phyloP scores from a whole-genome alignment of 2,329 filamentous ascomycete species.

The Colletotrichum liriopes region DNA sequence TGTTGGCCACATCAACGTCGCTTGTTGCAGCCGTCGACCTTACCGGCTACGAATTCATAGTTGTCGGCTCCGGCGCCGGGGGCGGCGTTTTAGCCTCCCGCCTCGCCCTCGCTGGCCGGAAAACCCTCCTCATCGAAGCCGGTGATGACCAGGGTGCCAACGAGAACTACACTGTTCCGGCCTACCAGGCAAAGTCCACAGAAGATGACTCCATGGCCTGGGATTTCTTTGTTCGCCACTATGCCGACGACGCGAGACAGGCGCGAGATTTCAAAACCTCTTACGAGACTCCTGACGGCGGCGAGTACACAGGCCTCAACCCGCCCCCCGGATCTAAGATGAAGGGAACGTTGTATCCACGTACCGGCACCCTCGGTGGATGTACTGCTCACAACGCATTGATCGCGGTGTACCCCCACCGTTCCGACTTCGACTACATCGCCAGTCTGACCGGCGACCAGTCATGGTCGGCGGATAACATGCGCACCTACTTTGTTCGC shows the following conservation, averaged over 20 bases:
- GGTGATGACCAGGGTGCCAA: conserved; percentile 69
- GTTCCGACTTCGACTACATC: conserved; percentile 69
- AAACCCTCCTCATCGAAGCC: conserved; percentile 73
- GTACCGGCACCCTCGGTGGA: conserved; percentile 70
- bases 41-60: conserved; percentile 71
- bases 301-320: conserved; percentile 66
- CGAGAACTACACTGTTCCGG: conserved; percentile 68
- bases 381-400: conserved; percentile 71
- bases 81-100: conserved; percentile 72
- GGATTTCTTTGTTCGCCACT: conserved; percentile 77
- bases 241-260: conserved; percentile 67
- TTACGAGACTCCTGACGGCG: conserved; percentile 66
- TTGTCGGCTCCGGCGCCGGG: conserved; percentile 74
- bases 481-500: conserved; percentile 70
- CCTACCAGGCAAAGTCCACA: conserved; percentile 67
- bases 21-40: conserved; percentile 45
- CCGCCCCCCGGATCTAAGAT: conserved; percentile 67
- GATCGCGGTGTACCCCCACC: conserved; percentile 67
- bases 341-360: conserved; percentile 72
- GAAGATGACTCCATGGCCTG: conserved; percentile 71
- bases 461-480: conserved; percentile 69
- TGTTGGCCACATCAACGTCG: conserved; percentile 45
- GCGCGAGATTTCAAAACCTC: conserved; percentile 72
- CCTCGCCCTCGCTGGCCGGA: conserved; percentile 72
- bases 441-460: conserved; percentile 68